Evolutionary conservation across 768 basidiomycete species (phyloP).

Genomic region (Termitomyces sp.): DNA sequence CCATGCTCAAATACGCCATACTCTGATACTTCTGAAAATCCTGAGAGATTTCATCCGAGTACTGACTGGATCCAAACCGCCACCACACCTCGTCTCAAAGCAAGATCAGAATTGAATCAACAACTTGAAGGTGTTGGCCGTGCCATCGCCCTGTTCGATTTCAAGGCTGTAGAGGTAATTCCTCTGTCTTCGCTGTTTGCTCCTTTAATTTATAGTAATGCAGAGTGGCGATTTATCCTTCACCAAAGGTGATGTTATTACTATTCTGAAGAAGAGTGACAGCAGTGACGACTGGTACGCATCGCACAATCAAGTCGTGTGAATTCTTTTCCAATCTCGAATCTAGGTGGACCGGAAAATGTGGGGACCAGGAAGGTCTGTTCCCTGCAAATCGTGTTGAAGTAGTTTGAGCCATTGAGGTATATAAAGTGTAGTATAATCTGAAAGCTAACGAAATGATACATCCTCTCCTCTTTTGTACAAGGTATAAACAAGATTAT

Average conservation of each 20-base stretch:
- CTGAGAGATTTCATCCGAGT: background rate
- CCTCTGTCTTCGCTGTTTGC: background rate
- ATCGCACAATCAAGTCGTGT: background rate
- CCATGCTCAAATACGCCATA: background rate
- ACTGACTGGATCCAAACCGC: background rate
- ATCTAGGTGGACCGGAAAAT: constrained; percentile 74
- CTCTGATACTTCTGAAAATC: background rate
- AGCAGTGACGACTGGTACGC: constrained; percentile 72
- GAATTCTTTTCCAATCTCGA: background rate
- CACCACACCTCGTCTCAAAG: constrained; percentile 11
- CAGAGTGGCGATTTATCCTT: constrained; percentile 75
- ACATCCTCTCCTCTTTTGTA: too few relatives aligned
- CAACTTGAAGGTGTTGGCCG: constrained; percentile 60
- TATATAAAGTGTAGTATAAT: background rate
- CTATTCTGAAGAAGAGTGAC: constrained; percentile 61
- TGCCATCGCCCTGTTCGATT: constrained; percentile 72
- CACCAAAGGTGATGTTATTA: constrained; percentile 69
- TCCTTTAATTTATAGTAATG: constrained; percentile 6
- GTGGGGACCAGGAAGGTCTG: constrained; percentile 53
- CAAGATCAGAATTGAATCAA: constrained; percentile 44
- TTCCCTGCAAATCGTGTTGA: constrained; percentile 89
- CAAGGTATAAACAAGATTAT: background rate
- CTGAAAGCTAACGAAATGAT: too few relatives aligned
- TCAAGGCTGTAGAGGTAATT: constrained; percentile 64
- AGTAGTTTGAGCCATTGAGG: constrained; percentile 32